These are phyloP conservation scores for Actinomortierella wolfii DNA, from an alignment of 371 early-diverging fungal genomes.

Conservation along the genomic window DNA sequence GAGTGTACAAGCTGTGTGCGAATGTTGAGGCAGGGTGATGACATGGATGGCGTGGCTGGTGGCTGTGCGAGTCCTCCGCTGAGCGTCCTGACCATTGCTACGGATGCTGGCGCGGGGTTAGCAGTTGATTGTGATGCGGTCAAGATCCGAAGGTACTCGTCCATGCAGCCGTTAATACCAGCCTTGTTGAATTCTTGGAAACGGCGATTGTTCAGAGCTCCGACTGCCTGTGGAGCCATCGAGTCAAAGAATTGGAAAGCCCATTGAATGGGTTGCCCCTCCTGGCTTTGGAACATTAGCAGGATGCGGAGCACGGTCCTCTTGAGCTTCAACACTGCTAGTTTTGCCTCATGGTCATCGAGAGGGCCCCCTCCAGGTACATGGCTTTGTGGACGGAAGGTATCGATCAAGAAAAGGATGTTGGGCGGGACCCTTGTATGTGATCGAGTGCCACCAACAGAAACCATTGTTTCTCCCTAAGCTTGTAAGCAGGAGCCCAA, in stretches of 20 bases:
- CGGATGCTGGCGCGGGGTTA: background rate
- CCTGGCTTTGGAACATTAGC: slow-evolving; percentile 29
- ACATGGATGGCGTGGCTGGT: background rate
- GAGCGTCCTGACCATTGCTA: background rate
- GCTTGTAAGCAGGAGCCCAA: background rate
- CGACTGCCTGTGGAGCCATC: slow-evolving; percentile 22
- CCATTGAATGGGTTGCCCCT: slow-evolving; percentile 42
- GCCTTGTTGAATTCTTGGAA: slow-evolving; percentile 15
- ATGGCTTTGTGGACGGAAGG: slow-evolving; percentile 6
- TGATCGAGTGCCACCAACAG: slow-evolving; percentile 6
- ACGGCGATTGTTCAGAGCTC: slow-evolving; percentile 18
- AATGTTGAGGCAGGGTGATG: slow-evolving; percentile 29
- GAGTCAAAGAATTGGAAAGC: slow-evolving; percentile 37
- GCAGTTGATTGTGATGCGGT: background rate
- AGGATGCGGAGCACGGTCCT: slow-evolving; percentile 25
- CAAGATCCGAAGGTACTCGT: slow-evolving; percentile 24
- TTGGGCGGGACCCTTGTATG: slow-evolving; percentile 28
- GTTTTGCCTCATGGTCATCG: background rate
- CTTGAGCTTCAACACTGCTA: slow-evolving; percentile 14
- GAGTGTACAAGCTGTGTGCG: slow-evolving; percentile 36
- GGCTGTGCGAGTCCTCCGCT: background rate
- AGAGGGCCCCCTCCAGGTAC: background rate
- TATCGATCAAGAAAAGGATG: slow-evolving; percentile 39
- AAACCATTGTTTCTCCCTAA: background rate
- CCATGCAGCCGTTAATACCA: slow-evolving; percentile 16